phyloP scores from a whole-genome alignment of 2,329 filamentous ascomycete species.

The Epichloe uncinata region DNA sequence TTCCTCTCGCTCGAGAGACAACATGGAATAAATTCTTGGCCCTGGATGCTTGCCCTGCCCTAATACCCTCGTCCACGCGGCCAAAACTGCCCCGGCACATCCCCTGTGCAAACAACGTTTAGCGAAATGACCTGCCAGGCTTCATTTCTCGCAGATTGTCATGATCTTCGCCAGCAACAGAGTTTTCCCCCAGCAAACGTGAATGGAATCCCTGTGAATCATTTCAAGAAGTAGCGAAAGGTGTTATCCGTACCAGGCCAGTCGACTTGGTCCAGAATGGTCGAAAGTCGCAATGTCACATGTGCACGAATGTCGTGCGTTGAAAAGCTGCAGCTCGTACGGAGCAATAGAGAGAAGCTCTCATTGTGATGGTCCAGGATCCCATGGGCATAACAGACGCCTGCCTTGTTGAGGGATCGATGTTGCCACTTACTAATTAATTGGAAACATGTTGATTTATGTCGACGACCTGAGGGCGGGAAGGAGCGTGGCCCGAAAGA shows the following conservation, averaged over 20 bases:
- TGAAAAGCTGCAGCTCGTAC: background rate
- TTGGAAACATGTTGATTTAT: background rate
- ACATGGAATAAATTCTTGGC: too few relatives aligned
- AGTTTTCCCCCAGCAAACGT: background rate
- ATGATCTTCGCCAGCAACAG: background rate
- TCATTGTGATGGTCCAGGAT: too few relatives aligned
- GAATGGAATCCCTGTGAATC: background rate
- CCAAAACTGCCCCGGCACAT: background rate
- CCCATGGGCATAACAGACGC: too few relatives aligned
- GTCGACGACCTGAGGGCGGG: background rate
- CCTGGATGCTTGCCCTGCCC: background rate
- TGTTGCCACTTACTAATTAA: background rate
- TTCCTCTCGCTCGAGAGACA: background rate
- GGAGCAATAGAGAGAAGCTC: too few relatives aligned
- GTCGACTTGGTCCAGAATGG: too few relatives aligned
- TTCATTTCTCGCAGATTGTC: background rate
- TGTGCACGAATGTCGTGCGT: background rate
- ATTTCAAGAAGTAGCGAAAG: too few relatives aligned
- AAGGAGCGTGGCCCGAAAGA: background rate
- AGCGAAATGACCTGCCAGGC: constrained; percentile 20
- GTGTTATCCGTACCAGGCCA: too few relatives aligned
- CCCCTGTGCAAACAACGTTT: constrained; percentile 17
- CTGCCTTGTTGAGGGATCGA: too few relatives aligned
- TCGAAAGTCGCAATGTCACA: too few relatives aligned
- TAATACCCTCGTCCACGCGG: background rate